A percentile compares a stretch with the other conserved stretches of the same genome.
phyloP scores from a whole-genome alignment of 495 filamentous ascomycete genomes.

The Annulohypoxylon moriforme region DNA sequence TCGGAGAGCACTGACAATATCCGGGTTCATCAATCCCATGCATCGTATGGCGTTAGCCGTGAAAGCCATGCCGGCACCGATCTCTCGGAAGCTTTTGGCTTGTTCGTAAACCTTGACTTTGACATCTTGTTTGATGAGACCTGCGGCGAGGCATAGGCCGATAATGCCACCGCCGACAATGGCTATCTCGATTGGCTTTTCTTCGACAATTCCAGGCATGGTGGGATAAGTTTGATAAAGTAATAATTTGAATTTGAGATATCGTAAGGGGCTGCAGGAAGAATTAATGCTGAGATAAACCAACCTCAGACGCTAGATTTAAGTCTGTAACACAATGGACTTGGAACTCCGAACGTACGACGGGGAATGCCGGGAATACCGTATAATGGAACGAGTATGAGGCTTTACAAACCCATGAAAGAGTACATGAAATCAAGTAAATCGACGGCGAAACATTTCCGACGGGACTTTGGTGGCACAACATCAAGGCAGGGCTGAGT shows the following conservation, averaged over 20 bases:
- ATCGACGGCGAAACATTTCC: background rate
- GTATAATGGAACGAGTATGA: background rate
- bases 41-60: conserved; percentile 65
- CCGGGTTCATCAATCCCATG: conserved; percentile 61
- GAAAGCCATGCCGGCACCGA: conserved; percentile 68
- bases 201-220: conserved; percentile 26
- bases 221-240: background rate
- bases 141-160: conserved; percentile 54
- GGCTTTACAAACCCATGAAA: background rate
- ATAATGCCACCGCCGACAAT: conserved; percentile 61
- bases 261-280: background rate
- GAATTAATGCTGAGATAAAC: conserved; percentile 17
- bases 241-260: conserved; percentile 4
- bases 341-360: conserved; percentile 5
- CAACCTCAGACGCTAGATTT: conserved; percentile 3
- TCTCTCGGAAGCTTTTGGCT: conserved; percentile 59
- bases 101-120: conserved; percentile 63
- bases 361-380: background rate
- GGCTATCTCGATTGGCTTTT: conserved; percentile 45
- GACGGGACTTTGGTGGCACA: conserved; percentile 3
- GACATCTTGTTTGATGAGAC: conserved; percentile 52
- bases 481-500: conserved; percentile 13
- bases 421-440: background rate
- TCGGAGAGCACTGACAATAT: conserved; percentile 57
- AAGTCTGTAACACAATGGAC: conserved; percentile 11